Evolutionary conservation across 768 basidiomycete species (phyloP), one percentile per base, ranked within the genome.

Genomic region (Boletus speciosus): DNA sequence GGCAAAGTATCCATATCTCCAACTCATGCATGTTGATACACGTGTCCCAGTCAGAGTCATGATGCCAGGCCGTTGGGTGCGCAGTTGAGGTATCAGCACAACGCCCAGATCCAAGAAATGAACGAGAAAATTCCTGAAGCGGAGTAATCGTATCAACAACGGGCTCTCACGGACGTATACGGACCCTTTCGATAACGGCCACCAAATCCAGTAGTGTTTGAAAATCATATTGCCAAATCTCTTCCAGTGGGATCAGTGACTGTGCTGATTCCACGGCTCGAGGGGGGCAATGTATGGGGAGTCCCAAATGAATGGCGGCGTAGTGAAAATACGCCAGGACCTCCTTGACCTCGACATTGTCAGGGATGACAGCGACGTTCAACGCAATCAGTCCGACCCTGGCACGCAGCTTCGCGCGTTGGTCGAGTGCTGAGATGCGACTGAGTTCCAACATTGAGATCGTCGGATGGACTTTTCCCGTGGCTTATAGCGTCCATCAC

Each of bases 91-190:
- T 47, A 57, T 66, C 59, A 49, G 49, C 44, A 40, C 54, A 59
- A 56, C 45, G 55, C 53, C 66, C 54, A 51, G 56, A 67, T 67
- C 56, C 47, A 58, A 40, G 15, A 53, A 51, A 54, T 48, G 56
- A 61, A 65, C 45, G 34, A 21, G 49, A 63, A 64, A 39, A 56
- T 48, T 25, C 66, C 63, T 56, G 51, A 57, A 53, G 45, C 25
- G 36, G 43, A 29, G 53, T 50, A 62, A 62, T 59, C 62, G 51
- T 59, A 57, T 61, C 60, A 62, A 49, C 31, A 43, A 31, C 27
- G 40, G 40, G 29, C 55, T 71, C 66, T 60, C 66, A 69, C 65
- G 64, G 29, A 59, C 39, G 50, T 52, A 23, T 23, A 60, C 64
- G 67, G 56, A 60, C 51, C 45, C 38, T 57, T 55, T 57, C 63